Evolutionary conservation across 179 eudicot genomes (phyloP), one percentile per base, ranked within the genome.

Genomic region (Beta lomatogona): DNA sequence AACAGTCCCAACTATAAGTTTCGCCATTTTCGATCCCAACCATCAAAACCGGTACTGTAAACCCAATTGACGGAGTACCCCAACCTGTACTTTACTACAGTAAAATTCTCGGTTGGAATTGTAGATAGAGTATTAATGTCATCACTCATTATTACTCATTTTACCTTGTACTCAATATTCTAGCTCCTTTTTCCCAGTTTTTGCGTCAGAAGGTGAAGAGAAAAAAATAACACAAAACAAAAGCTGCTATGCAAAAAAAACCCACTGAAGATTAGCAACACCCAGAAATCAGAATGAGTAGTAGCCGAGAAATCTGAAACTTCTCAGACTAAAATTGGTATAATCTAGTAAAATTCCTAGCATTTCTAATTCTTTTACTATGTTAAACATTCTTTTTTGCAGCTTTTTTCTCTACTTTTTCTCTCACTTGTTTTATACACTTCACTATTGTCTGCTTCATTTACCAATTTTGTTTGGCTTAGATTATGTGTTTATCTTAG

Each of bases 131-230:
- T 58, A 58, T 58, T 6, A 58, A 16, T 58, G 63, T 58, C 63
- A 58, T 58, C 14, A 6, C 63, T 19, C n/a, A 36, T 55, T 4
- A 48, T 48, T 48, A 48, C 52, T 9, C 52, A 48, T 48, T 48
- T 48, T 3, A 41, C 50, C 44, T 75, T 13, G 0, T 16, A 28
- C 31, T 55, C 45, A 19, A 11, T 45, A 28, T 53, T 69, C 16
- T 25, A 57, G 54, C 13, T 28, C 46, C 78, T 63, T 81, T 15
- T 58, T 48, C 9, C 52, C 19, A 58, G 6, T 63, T 22, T 65
- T 72, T 82, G 78, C 78, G 73, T 77, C 78, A 77, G 77, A 50
- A 31, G 16, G 54, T 59, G 66, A 71, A 64, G 14, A 82, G 44
- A 57, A 71, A 50, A 72, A 71, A 53, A 54, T 19, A 50, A 71